phyloP scores from a whole-genome alignment of 805 yeast species.

The Starmerella vaccinii region DNA sequence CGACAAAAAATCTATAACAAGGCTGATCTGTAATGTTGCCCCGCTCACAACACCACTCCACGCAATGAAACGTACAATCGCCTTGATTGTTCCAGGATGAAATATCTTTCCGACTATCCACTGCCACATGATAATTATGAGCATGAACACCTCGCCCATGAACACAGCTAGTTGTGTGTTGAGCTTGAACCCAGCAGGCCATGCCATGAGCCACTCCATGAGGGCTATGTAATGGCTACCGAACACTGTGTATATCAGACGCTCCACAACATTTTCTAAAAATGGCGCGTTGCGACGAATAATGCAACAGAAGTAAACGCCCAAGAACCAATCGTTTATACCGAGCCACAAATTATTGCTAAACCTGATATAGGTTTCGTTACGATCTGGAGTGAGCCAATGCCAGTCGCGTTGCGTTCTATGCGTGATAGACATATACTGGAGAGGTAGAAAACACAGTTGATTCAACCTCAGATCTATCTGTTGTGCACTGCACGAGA shows the following conservation, averaged over 20 bases:
- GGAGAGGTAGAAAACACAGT: slow-evolving; percentile 66
- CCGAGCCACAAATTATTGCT: slow-evolving; percentile 86
- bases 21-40: slow-evolving; percentile 56
- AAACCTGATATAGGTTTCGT: slow-evolving; percentile 46
- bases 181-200: slow-evolving; percentile 90
- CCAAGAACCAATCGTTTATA: slow-evolving; percentile 69
- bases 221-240: slow-evolving; percentile 40
- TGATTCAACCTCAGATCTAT: slow-evolving; percentile 69
- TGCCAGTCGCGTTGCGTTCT: slow-evolving; percentile 29
- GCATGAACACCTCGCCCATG: slow-evolving; percentile 72
- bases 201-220: slow-evolving; percentile 66
- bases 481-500: slow-evolving; percentile 64
- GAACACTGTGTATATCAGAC: slow-evolving; percentile 33
- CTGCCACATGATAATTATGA: slow-evolving; percentile 71
- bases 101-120: slow-evolving; percentile 7
- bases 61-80: slow-evolving; percentile 13
- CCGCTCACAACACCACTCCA: slow-evolving; percentile 44
- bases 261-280: slow-evolving; percentile 25
- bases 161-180: slow-evolving; percentile 78
- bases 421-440: slow-evolving; percentile 49
- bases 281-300: slow-evolving; percentile 25
- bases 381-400: slow-evolving; percentile 35
- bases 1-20: slow-evolving; percentile 54
- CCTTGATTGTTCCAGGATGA: slow-evolving; percentile 1
- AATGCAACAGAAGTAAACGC: slow-evolving; percentile 47